A percentile compares a stretch with the other conserved stretches of the same genome.
Evolutionary conservation across 176 grass and related monocot genomes (phyloP).

Genomic region (Urochloa ruziziensis): DNA sequence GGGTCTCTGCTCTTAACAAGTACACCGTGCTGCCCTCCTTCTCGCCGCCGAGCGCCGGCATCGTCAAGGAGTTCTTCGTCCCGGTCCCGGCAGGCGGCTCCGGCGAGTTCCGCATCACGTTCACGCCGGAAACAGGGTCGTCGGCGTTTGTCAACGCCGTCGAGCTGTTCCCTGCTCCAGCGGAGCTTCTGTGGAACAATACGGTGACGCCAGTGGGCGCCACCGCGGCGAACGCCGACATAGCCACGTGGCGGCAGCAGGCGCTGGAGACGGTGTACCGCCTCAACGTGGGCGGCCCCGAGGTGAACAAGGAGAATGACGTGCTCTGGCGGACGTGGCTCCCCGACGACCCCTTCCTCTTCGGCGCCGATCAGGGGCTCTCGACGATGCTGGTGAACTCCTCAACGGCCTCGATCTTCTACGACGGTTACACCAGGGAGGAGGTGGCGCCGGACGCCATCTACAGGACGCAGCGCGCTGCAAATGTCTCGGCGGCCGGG

Average conservation of each 20-base stretch:
- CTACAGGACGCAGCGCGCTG: slow-evolving; percentile 51
- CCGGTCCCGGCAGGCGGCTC: slow-evolving; percentile 19
- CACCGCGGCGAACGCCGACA: not conserved
- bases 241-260: not conserved
- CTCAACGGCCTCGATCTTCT: not conserved
- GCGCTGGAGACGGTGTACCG: slow-evolving; percentile 62
- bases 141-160: slow-evolving; percentile 55
- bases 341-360: slow-evolving; percentile 52
- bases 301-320: slow-evolving; percentile 34
- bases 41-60: slow-evolving; percentile 16
- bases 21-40: slow-evolving; percentile 45
- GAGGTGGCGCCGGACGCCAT: slow-evolving; percentile 46
- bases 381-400: not conserved
- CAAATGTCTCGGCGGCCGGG: not conserved
- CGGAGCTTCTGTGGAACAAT: slow-evolving; percentile 14
- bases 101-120: slow-evolving; percentile 23
- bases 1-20: slow-evolving; percentile 21
- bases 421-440: not conserved
- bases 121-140: slow-evolving; percentile 23
- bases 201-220: not conserved
- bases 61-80: slow-evolving; percentile 75
- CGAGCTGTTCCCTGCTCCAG: slow-evolving; percentile 50
- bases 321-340: slow-evolving; percentile 70
- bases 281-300: slow-evolving; percentile 60
- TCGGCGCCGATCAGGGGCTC: not conserved